Base-by-base conservation (phyloP, 139 green algal genomes). In the Micractinium sp. region DNA sequence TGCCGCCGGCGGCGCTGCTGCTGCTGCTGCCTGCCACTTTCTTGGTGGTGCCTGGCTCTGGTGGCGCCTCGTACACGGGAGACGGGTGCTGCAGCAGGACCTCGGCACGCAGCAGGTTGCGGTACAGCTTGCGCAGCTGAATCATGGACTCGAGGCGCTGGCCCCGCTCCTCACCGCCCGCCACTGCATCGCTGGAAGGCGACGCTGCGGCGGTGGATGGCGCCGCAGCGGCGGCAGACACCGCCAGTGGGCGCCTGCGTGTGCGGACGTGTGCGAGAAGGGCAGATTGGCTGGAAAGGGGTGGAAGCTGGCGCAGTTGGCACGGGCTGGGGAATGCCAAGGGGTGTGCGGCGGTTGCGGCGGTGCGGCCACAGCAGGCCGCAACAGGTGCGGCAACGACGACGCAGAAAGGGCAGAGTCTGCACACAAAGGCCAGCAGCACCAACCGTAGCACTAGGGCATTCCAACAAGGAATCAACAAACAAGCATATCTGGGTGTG, bases 51-150 rank as follows among this genome's bases (percentile, higher is more conserved):
- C 74, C 74, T 0, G 33, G 33, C 33, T 80, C 74, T 3, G 33
- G 1, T 3, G 74, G 74, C 35, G 85, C 29, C 60, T 85, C 56
- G 79, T 97, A 97, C 3, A 96, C 91, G 4, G 96, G 95, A 0
- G 80, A 87, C 1, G 93, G 76, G 77, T 91, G 60, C 27, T 82
- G 38, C 14, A 98, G 89, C 33, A 97, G 89, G 19, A 83, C 36
- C 47, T 96, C 91, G 2, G 95, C 95, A 0, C 96, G 87, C 23
- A 98, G 84, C 87, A 94, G 91, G 91, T 98, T 98, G 29, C 96
- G 89, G 92, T 97, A 98, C 66, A 98, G 89, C 87, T 95, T 95
- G n/a, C 95, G 93, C 31, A 96, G 85, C 83, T 94, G 90, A 19
- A 98, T 89, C 27, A 97, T 89, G 27, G 91, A 75, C 69, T 95